These are phyloP conservation scores for Teunomyces cretensis DNA, from an alignment of 805 yeast species.

Conservation along the genomic window DNA sequence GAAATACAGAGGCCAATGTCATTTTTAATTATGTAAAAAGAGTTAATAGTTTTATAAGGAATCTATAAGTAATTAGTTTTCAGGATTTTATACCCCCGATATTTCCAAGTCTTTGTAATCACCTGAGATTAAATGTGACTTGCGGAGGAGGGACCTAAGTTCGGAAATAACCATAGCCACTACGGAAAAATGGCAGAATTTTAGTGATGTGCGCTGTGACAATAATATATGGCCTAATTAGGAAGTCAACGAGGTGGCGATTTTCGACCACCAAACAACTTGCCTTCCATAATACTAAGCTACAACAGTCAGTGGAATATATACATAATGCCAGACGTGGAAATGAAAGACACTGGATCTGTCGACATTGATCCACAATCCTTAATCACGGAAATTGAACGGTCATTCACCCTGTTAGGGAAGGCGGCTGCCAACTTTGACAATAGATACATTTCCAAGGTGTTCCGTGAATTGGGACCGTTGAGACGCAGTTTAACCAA, in stretches of 20 bases:
- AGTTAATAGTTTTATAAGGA: neutral
- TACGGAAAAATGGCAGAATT: neutral
- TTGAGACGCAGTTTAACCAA: conserved; percentile 62
- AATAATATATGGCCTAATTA: neutral
- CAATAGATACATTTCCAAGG: conserved; percentile 83
- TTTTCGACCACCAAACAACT: conserved; percentile 3
- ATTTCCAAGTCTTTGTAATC: neutral
- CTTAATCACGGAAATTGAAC: conserved; percentile 37
- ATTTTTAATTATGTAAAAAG: neutral
- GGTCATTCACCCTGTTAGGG: conserved; percentile 46
- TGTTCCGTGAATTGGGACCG: conserved; percentile 76
- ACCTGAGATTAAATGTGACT: too few species aligned
- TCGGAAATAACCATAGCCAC: neutral
- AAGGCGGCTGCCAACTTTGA: conserved; percentile 75
- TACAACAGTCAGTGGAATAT: neutral
- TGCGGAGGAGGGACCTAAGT: too few species aligned
- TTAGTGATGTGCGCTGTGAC: neutral
- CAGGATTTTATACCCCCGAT: neutral
- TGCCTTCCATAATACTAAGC: neutral
- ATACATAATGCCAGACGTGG: conserved; percentile 14
- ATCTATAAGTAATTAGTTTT: neutral
- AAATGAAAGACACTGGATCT: conserved; percentile 18
- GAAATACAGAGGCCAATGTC: conserved; percentile 5
- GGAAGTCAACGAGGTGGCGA: conserved; percentile 5
- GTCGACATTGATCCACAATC: conserved; percentile 11